These are phyloP conservation scores for Brasilioporus rufonigricans DNA, from an alignment of 768 basidiomycete genomes.

Conservation along the genomic window DNA sequence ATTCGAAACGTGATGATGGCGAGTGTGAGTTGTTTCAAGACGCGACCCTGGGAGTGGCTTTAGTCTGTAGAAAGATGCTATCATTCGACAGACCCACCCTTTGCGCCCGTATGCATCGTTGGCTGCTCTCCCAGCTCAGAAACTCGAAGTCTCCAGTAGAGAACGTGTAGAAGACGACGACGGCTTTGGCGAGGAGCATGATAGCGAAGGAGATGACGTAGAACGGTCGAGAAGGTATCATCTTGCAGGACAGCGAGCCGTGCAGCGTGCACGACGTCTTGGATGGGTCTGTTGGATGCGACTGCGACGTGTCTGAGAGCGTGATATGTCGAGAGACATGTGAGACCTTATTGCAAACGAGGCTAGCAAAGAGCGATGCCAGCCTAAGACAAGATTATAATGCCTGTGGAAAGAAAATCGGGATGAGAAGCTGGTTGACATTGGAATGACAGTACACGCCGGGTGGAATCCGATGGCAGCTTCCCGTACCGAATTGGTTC, in stretches of 20 bases:
- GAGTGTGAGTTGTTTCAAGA: conserved; percentile 24
- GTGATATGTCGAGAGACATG: not conserved
- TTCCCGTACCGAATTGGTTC: no score
- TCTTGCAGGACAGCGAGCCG: conserved; percentile 6
- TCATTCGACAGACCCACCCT: conserved; percentile 11
- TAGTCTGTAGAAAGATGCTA: not conserved
- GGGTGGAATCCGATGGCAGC: no score
- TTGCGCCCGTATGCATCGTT: conserved; percentile 20
- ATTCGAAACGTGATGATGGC: conserved; percentile 29
- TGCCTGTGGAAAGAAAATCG: not conserved
- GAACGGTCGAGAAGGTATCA: conserved; percentile 15
- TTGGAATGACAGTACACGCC: not conserved
- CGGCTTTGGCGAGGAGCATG: conserved; percentile 21
- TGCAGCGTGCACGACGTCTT: not conserved
- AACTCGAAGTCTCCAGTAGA: conserved; percentile 20
- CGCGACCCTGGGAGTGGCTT: conserved; percentile 12
- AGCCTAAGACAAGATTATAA: conserved; percentile 11
- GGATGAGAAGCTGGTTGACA: not conserved
- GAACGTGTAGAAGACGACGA: conserved; percentile 18
- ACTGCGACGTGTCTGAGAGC: not conserved
- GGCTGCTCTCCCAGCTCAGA: conserved; percentile 12
- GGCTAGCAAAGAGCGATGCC: conserved; percentile 3
- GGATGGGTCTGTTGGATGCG: not conserved
- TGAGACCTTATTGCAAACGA: not conserved
- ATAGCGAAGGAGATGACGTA: conserved; percentile 11